Evolutionary conservation across 177 flowering plant genomes (phyloP), one percentile per base, ranked within the genome.

Genomic region (Vitis hybrid): DNA sequence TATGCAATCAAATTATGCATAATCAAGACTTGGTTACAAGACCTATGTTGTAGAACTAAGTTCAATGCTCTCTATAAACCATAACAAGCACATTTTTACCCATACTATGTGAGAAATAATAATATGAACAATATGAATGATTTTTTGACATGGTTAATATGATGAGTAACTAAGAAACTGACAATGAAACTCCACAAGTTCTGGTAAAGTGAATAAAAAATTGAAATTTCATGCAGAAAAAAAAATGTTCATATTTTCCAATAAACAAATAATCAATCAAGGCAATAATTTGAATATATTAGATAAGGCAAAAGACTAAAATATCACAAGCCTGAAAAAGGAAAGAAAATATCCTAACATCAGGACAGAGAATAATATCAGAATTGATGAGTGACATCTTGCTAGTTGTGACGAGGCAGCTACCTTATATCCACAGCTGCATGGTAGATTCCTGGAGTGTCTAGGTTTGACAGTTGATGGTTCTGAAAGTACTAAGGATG

Each of bases 391-490:
- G 76, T 21, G 48, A 73, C 62, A 83, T 85, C 81, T 81, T 70
- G 82, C 80, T 67, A 75, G 34, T 67, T 70, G 75, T 75, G 87
- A 80, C 81, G 65, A 77, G 81, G 78, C 84, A 77, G 78, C 89
- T 93, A 91, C 97, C 98, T 91, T 82, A 72, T 71, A 0, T 58
- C 72, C 71, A 73, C 78, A 74, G 62, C 71, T 61, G 72, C 65
- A 39, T 52, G 2, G 67, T 14, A 32, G 58, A 72, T 51, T 66
- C 57, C 21, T 71, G 34, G 11, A 57, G 26, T 72, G 70, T 49
- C 61, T 74, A 21, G 74, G 81, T 61, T 74, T 59, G 14, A n/a
- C 17, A 52, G 51, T 54, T 74, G 70, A 18, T 78, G 72, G 67
- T 64, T 83, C 80, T 45, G 85, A 79, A 60, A 75, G 71, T n/a